phyloP scores from a whole-genome alignment of 2,329 filamentous ascomycete species.

The Fusarium ramigenum region DNA sequence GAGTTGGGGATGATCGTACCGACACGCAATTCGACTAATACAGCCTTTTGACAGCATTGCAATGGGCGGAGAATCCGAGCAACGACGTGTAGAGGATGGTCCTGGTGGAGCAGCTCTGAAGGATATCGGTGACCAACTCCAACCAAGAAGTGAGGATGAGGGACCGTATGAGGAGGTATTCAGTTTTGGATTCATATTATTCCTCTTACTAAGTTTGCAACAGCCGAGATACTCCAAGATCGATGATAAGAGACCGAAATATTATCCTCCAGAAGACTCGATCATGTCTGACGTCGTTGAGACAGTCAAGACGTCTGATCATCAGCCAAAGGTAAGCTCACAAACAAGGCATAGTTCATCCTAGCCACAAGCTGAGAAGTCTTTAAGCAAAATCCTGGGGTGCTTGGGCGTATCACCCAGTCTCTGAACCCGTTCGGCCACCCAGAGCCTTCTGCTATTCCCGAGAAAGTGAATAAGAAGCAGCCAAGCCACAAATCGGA shows the following conservation, averaged over 20 bases:
- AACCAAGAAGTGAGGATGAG: neutral
- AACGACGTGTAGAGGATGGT: neutral
- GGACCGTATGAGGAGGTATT: neutral
- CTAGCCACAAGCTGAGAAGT: neutral
- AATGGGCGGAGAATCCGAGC: neutral
- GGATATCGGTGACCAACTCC: neutral
- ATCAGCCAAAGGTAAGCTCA: neutral
- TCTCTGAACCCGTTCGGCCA: neutral
- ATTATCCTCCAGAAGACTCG: neutral
- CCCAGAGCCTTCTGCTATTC: neutral
- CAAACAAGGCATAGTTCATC: too few relatives aligned
- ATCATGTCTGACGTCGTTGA: neutral
- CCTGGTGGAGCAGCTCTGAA: neutral
- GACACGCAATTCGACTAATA: neutral
- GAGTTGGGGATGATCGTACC: rapidly evolving
- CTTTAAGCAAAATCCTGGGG: neutral
- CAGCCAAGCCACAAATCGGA: neutral
- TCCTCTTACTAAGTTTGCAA: neutral
- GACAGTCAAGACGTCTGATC: neutral
- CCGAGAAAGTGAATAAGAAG: neutral
- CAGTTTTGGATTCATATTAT: rapidly evolving
- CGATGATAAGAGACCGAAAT: neutral
- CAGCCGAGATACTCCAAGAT: neutral
- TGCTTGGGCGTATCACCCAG: neutral
- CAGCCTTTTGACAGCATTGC: rapidly evolving